A percentile compares a stretch with the other conserved stretches of the same genome.
Evolutionary conservation across 345 rosid species (phyloP).

Genomic region (Carallia brachiata): DNA sequence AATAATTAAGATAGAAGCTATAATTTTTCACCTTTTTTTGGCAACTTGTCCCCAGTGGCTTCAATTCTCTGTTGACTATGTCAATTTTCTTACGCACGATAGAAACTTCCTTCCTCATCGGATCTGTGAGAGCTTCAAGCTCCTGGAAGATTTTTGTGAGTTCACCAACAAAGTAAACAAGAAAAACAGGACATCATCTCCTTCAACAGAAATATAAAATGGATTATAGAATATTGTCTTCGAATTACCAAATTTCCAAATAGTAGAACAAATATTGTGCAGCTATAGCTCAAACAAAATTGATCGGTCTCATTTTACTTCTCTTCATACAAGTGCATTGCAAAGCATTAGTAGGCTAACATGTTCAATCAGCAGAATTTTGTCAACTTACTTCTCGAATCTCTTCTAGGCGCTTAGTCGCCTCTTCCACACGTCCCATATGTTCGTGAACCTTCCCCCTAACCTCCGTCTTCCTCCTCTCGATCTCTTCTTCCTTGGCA

Average conservation of each 20-base stretch:
- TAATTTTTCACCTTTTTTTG: constrained; percentile 50
- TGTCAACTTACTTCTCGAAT: constrained; percentile 68
- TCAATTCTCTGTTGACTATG: constrained; percentile 43
- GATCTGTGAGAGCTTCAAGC: constrained; percentile 70
- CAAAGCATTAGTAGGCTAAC: not conserved
- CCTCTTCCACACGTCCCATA: constrained; percentile 73
- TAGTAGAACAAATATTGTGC: too few relatives aligned
- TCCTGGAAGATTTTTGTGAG: constrained; percentile 37
- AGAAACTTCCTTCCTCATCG: constrained; percentile 60
- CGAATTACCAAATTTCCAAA: too few relatives aligned
- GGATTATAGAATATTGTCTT: too few relatives aligned
- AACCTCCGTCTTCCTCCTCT: constrained; percentile 75
- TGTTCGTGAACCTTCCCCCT: constrained; percentile 62
- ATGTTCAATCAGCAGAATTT: not conserved
- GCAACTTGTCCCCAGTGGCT: constrained; percentile 54
- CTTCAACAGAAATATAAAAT: not conserved
- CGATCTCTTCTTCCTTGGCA: constrained; percentile 91
- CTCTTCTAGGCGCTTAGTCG: constrained; percentile 68
- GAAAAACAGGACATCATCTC: not conserved
- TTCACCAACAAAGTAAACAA: not conserved
- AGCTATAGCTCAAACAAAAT: too few relatives aligned
- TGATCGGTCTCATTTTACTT: too few relatives aligned
- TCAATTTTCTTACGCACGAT: constrained; percentile 56
- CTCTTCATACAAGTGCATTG: too few relatives aligned
- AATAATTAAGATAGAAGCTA: too few relatives aligned